Percentiles rank a stretch among this genome's conserved stretches.
Conservation (phyloP, 2,329 filamentous ascomycete species). For the Emergomyces orientalis region DNA sequence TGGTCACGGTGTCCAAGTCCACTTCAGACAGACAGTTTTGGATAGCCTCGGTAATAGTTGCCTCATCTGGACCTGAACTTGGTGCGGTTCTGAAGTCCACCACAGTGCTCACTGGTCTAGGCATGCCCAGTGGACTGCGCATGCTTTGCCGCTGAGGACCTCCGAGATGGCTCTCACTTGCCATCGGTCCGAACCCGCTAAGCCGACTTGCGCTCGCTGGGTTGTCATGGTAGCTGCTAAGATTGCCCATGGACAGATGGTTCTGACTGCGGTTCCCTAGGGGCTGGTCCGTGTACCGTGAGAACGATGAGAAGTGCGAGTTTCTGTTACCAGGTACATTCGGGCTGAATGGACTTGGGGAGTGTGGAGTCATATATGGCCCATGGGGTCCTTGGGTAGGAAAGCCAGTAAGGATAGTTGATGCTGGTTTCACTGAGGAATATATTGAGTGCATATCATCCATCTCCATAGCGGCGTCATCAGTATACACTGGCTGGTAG, state of each 20-base stretch:
- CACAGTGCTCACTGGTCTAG: constrained; percentile 45
- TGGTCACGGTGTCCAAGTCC: constrained; percentile 92
- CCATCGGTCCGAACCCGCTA: constrained; percentile 36
- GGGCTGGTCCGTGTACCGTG: constrained; percentile 55
- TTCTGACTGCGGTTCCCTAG: constrained; percentile 36
- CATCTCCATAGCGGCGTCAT: constrained; percentile 76
- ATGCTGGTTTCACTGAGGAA: constrained; percentile 77
- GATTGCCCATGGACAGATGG: constrained; percentile 52
- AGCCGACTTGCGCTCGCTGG: constrained; percentile 36
- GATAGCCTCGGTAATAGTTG: constrained; percentile 73
- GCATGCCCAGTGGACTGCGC: constrained; percentile 41
- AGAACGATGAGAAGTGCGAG: constrained; percentile 62
- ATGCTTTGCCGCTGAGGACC: constrained; percentile 27
- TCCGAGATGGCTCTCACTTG: constrained; percentile 37
- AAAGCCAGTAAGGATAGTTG: constrained; percentile 80
- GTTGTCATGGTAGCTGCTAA: constrained; percentile 39
- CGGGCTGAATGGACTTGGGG: constrained; percentile 61
- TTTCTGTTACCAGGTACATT: constrained; percentile 44
- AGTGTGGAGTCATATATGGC: constrained; percentile 74
- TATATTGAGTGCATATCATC: constrained; percentile 97
- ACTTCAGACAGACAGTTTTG: constrained; percentile 75
- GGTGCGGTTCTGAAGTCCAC: constrained; percentile 49
- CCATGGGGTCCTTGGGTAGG: constrained; percentile 50
- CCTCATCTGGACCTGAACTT: constrained; percentile 61
- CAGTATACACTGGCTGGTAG: constrained; percentile 53